Conservation (phyloP, 2,329 filamentous ascomycete genomes). For the Diaporthe citrichinensis region DNA sequence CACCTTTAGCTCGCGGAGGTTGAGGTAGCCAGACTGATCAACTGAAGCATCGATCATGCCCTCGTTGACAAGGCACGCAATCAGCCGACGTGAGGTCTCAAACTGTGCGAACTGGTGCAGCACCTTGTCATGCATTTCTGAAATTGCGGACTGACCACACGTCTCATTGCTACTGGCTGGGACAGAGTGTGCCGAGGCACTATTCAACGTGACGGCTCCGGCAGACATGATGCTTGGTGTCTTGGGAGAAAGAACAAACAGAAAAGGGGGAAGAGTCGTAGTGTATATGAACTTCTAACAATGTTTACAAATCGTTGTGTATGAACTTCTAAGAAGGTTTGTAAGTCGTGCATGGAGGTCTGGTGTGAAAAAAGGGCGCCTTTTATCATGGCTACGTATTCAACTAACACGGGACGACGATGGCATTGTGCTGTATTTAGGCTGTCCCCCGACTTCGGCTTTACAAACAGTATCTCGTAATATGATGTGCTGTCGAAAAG, state of each 20-base stretch:
- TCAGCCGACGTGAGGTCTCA: slow-evolving; percentile 18
- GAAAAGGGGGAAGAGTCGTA: rapidly evolving
- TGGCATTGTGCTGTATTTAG: background rate
- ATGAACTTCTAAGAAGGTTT: no score
- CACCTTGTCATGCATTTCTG: slow-evolving; percentile 7
- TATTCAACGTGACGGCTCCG: background rate
- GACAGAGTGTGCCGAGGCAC: background rate
- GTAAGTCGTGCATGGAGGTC: background rate
- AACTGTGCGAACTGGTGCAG: slow-evolving; percentile 21
- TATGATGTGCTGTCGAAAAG: background rate
- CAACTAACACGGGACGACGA: background rate
- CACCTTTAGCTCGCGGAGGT: background rate
- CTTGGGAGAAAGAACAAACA: background rate
- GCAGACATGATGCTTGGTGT: background rate
- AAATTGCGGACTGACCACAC: background rate
- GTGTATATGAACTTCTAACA: background rate
- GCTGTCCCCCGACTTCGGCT: background rate
- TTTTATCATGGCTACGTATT: background rate
- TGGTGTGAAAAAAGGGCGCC: background rate
- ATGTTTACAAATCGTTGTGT: background rate
- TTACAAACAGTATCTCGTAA: background rate
- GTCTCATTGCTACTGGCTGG: background rate
- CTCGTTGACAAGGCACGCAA: slow-evolving; percentile 30
- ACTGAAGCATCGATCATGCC: slow-evolving; percentile 16
- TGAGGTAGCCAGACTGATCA: slow-evolving; percentile 24